Evolutionary conservation across 208 protist genomes (phyloP).

Genomic region (Porcisia hertigi): DNA sequence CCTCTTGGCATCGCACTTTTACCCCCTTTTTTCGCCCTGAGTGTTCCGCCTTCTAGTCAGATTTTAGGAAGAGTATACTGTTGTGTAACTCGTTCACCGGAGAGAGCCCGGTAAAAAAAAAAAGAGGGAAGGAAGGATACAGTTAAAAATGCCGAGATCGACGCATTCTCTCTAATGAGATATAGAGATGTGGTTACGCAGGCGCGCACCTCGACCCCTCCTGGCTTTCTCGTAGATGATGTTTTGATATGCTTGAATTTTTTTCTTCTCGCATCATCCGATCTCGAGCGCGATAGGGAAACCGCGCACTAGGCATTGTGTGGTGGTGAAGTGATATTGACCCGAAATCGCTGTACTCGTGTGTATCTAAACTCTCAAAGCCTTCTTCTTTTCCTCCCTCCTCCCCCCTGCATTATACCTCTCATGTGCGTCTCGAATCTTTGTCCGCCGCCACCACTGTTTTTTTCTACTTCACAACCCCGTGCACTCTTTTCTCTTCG

Average conservation of each 20-base stretch:
- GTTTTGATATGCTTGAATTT: neutral
- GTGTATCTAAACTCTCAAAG: neutral
- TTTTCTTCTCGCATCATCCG: neutral
- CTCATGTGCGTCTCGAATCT: neutral
- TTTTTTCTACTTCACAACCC: neutral
- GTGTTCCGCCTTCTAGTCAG: too few relatives aligned
- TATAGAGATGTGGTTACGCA: neutral
- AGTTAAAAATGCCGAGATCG: neutral
- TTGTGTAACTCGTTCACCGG: too few relatives aligned
- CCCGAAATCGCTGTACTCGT: neutral
- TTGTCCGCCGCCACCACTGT: neutral
- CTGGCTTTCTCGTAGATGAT: neutral
- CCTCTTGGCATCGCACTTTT: too few relatives aligned
- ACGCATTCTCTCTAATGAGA: too few relatives aligned
- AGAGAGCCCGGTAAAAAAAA: neutral
- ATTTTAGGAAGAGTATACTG: too few relatives aligned
- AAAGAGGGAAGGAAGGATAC: neutral
- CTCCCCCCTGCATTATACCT: neutral
- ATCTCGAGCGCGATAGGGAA: neutral
- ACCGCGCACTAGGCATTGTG: neutral
- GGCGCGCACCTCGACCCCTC: neutral
- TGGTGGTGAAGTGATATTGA: neutral
- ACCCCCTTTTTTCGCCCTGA: too few relatives aligned
- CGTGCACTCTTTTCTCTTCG: too few relatives aligned
- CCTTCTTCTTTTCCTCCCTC: neutral